phyloP scores from a whole-genome alignment of 805 yeast species.

The Cyberlindnera japonica region DNA sequence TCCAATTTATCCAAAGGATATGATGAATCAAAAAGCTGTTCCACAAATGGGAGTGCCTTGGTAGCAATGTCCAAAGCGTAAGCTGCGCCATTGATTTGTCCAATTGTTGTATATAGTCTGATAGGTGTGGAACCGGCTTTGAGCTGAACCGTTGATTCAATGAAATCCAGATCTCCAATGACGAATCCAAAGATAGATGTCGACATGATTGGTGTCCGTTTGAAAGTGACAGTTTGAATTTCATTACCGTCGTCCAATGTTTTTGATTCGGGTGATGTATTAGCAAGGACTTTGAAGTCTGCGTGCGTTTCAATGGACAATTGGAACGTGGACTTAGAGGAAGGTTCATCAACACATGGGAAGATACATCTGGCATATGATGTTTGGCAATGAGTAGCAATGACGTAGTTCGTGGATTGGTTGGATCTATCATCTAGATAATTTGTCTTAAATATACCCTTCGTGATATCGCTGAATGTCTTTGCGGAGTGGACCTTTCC shows the following conservation, averaged over 20 bases:
- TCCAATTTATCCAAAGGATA: slow-evolving; percentile 67
- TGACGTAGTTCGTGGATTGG: slow-evolving; percentile 44
- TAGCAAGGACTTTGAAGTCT: slow-evolving; percentile 50
- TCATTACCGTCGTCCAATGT: slow-evolving; percentile 22
- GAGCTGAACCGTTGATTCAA: slow-evolving; percentile 35
- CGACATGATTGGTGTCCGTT: slow-evolving; percentile 54
- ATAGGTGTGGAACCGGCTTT: slow-evolving; percentile 38
- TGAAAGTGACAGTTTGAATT: slow-evolving; percentile 40
- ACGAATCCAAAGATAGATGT: slow-evolving; percentile 66
- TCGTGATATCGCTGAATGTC: slow-evolving; percentile 51
- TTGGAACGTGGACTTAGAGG: slow-evolving; percentile 48
- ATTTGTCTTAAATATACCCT: slow-evolving; percentile 66
- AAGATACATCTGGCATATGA: slow-evolving; percentile 56
- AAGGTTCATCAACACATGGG: slow-evolving; percentile 68
- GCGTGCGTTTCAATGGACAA: slow-evolving; percentile 44
- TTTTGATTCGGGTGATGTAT: slow-evolving; percentile 35
- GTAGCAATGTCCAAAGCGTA: slow-evolving; percentile 49
- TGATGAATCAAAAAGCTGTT: slow-evolving; percentile 36
- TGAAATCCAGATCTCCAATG: slow-evolving; percentile 60
- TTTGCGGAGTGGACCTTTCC: slow-evolving; percentile 22
- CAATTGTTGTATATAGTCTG: slow-evolving; percentile 52
- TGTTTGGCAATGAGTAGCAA: slow-evolving; percentile 76
- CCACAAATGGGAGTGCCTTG: slow-evolving; percentile 46
- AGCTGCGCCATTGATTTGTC: slow-evolving; percentile 43
- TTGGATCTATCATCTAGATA: slow-evolving; percentile 50